These are phyloP conservation scores for Trichophyton benhamiae DNA, from an alignment of 2,329 filamentous ascomycete species.

Conservation along the genomic window DNA sequence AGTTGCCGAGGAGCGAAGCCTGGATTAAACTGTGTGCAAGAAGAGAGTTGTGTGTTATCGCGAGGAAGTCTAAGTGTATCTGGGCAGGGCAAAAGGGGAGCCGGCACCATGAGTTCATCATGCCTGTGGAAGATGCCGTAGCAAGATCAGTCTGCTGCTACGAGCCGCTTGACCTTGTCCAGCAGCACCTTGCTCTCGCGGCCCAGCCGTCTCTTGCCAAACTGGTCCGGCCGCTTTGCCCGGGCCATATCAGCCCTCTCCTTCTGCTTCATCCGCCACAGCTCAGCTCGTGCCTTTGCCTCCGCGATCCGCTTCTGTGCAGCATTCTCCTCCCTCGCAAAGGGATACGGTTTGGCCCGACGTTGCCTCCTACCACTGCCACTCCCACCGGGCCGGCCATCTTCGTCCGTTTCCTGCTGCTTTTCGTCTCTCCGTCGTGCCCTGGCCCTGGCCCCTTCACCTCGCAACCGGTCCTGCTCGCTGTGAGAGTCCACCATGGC, in stretches of 20 bases:
- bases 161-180: slow-evolving; percentile 63
- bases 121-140: background rate
- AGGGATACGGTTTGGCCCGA: slow-evolving; percentile 37
- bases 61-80: background rate
- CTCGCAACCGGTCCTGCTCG: background rate
- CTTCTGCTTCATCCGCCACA: slow-evolving; percentile 57
- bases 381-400: slow-evolving; percentile 19
- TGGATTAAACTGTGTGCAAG: background rate
- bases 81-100: background rate
- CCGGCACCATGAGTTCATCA: no score
- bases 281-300: slow-evolving; percentile 51
- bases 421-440: background rate
- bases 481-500: slow-evolving; percentile 42
- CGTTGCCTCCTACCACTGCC: slow-evolving; percentile 20
- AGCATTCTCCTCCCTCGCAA: slow-evolving; percentile 57
- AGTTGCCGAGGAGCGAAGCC: background rate
- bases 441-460: background rate
- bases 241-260: slow-evolving; percentile 55
- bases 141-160: slow-evolving; percentile 24
- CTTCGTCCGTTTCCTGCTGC: slow-evolving; percentile 15
- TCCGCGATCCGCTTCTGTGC: slow-evolving; percentile 47
- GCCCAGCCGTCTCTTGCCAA: slow-evolving; percentile 68
- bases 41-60: background rate
- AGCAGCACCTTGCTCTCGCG: slow-evolving; percentile 67
- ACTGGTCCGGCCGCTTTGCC: slow-evolving; percentile 47